Evolutionary conservation across 2,329 filamentous ascomycete genomes (phyloP).

Genomic region (Colletotrichum liriopes): DNA sequence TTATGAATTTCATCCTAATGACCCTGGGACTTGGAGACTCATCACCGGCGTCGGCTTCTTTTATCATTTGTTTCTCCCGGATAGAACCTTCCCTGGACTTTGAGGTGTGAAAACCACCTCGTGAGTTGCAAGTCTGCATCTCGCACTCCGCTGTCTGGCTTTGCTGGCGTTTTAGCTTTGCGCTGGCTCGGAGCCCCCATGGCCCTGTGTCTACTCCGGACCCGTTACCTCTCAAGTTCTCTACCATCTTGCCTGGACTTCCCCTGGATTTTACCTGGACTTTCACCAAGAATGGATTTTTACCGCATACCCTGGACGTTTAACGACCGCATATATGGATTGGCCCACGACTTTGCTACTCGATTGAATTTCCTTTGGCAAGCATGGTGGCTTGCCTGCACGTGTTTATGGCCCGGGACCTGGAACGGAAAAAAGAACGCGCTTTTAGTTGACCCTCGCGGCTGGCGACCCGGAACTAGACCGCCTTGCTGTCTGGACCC

Average conservation of each 20-base stretch:
- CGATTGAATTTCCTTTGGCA: slow-evolving; percentile 33
- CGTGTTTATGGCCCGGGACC: slow-evolving; percentile 35
- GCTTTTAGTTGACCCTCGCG: slow-evolving; percentile 22
- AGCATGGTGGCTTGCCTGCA: slow-evolving; percentile 39
- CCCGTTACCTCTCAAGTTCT: slow-evolving; percentile 14
- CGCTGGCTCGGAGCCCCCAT: slow-evolving; percentile 21
- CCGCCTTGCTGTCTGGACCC: slow-evolving; percentile 43
- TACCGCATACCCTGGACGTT: slow-evolving; percentile 40
- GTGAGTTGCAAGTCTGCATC: slow-evolving; percentile 44
- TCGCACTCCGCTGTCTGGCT: slow-evolving; percentile 39
- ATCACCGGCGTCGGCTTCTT: slow-evolving; percentile 43
- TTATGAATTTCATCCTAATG: slow-evolving; percentile 44
- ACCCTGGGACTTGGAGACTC: slow-evolving; percentile 42
- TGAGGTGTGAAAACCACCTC: slow-evolving; percentile 34
- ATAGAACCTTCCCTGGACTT: slow-evolving; percentile 37
- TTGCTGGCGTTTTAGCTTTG: slow-evolving; percentile 36
- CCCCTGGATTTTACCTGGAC: slow-evolving; percentile 26
- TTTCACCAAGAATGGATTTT: slow-evolving; percentile 36
- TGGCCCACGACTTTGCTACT: slow-evolving; percentile 42
- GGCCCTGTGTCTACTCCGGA: slow-evolving; percentile 27
- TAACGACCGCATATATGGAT: slow-evolving; percentile 45
- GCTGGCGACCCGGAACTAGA: slow-evolving; percentile 25
- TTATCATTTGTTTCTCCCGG: slow-evolving; percentile 42
- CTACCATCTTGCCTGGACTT: slow-evolving; percentile 20
- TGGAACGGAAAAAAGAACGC: slow-evolving; percentile 41